Evolutionary conservation across 1,284 basidiomycete species (phyloP).

Genomic region (Apiotrichum gamsii): DNA sequence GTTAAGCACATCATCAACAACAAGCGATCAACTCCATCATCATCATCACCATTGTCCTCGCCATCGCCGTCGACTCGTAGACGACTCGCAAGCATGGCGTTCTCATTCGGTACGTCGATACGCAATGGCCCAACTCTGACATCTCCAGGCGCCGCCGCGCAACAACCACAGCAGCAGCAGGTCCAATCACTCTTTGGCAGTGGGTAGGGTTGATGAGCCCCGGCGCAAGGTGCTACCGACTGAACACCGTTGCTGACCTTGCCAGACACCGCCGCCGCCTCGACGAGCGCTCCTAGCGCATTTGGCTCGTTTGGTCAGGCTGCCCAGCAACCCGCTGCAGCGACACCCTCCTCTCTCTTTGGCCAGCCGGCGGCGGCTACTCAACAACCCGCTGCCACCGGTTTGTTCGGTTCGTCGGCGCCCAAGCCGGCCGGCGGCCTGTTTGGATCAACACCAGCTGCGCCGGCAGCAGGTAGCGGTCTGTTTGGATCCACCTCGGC

Average conservation of each 20-base stretch:
- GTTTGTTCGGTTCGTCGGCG: too few species aligned
- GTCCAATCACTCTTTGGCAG: slow-evolving; percentile 17
- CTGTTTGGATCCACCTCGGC: slow-evolving; percentile 14
- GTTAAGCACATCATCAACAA: background rate
- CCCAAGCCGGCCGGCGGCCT: background rate
- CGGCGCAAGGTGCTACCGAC: too few species aligned
- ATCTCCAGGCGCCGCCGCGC: slow-evolving; percentile 6
- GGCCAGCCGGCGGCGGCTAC: slow-evolving; percentile 10
- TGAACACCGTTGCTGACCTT: slow-evolving; percentile 4
- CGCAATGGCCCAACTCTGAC: background rate
- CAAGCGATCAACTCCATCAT: slow-evolving; percentile 1
- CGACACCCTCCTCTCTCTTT: slow-evolving; percentile 10
- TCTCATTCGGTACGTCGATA: slow-evolving; percentile 22
- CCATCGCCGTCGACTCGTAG: background rate
- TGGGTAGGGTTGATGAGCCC: too few species aligned
- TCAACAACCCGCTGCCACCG: background rate
- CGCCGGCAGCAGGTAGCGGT: background rate
- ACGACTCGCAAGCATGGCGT: slow-evolving; percentile 13
- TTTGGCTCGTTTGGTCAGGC: slow-evolving; percentile 9
- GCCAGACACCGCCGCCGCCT: slow-evolving; percentile 7
- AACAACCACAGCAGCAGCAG: slow-evolving; percentile 11
- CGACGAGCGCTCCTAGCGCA: slow-evolving; percentile 2
- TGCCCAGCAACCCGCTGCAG: background rate
- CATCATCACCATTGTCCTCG: background rate
- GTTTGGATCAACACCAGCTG: slow-evolving; percentile 10